Percentiles rank a stretch among this genome's conserved stretches.
Evolutionary conservation across 106 monocot species (phyloP).

Genomic region (Acanthochlamys bracteata): DNA sequence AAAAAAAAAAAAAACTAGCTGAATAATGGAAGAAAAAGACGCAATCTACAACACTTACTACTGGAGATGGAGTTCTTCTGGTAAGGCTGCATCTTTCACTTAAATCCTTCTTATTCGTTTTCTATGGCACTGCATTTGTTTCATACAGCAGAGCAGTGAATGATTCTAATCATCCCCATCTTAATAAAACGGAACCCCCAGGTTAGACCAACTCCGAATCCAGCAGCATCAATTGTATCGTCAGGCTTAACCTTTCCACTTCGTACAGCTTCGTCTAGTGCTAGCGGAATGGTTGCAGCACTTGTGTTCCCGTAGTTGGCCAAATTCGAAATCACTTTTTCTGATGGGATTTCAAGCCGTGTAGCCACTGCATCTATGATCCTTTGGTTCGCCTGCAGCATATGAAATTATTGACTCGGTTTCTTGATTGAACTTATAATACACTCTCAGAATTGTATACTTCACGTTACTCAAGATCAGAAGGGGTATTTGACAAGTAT

Average conservation of each 20-base stretch:
- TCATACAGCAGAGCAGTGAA: too few species aligned
- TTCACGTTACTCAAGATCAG: background rate
- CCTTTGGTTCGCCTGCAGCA: constrained; percentile 69
- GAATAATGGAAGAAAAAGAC: too few species aligned
- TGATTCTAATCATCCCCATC: constrained; percentile 45
- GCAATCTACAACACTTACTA: too few species aligned
- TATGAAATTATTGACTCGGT: background rate
- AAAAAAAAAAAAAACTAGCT: too few species aligned
- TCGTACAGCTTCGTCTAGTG: constrained; percentile 83
- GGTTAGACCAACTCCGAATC: constrained; percentile 91
- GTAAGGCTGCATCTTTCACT: too few species aligned
- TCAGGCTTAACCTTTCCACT: constrained; percentile 58
- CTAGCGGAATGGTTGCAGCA: constrained; percentile 88
- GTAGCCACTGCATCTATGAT: constrained; percentile 85
- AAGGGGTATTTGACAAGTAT: too few species aligned
- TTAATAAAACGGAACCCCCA: constrained; percentile 84
- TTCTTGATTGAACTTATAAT: background rate
- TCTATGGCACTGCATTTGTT: too few species aligned
- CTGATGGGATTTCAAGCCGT: constrained; percentile 64
- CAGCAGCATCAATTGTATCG: constrained; percentile 57
- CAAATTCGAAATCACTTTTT: constrained; percentile 86
- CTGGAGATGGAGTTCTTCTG: too few species aligned
- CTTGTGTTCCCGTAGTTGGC: constrained; percentile 96
- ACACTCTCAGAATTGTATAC: background rate
- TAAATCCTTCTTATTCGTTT: too few species aligned